A percentile compares a stretch with the other conserved stretches of the same genome.
These are phyloP conservation scores for Sugiyamaella floridensis DNA, from an alignment of 805 yeast genomes.

Conservation along the genomic window DNA sequence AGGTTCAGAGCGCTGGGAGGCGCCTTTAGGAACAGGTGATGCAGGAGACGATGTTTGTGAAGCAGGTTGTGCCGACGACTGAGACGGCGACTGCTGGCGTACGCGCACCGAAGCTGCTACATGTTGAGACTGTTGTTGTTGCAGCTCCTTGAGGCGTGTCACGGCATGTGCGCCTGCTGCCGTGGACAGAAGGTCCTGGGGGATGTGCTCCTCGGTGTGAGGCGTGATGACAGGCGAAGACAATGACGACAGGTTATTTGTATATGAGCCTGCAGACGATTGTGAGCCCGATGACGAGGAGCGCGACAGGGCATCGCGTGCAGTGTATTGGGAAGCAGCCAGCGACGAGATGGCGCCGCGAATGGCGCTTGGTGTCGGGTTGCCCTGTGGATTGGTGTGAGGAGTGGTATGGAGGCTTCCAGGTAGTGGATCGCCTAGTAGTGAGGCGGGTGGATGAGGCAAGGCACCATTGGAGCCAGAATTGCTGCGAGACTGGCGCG, in stretches of 20 bases:
- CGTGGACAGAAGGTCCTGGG: background rate
- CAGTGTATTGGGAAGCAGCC: conserved; percentile 20
- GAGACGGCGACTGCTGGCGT: too few relatives aligned
- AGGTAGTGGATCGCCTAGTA: background rate
- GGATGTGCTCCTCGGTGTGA: conserved; percentile 6
- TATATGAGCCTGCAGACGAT: conserved; percentile 3
- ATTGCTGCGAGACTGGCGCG: conserved; percentile 47
- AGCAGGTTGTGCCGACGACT: background rate
- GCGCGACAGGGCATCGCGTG: conserved; percentile 4
- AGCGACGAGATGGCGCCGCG: conserved; percentile 16
- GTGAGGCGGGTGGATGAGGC: conserved; percentile 1
- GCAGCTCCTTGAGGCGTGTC: background rate
- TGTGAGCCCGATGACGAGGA: conserved; percentile 11
- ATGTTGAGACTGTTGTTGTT: background rate
- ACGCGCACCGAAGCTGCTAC: background rate
- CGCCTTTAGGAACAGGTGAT: background rate
- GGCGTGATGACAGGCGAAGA: conserved; percentile 11
- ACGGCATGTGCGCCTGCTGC: background rate
- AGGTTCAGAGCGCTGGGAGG: too few relatives aligned
- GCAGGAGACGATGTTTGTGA: background rate
- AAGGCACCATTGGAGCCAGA: conserved; percentile 26
- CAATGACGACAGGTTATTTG: conserved; percentile 4
- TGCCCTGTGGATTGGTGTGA: background rate
- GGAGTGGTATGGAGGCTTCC: background rate
- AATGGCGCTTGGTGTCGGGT: conserved; percentile 6